Percentiles rank a stretch among this genome's conserved stretches.
Evolutionary conservation across 2,329 filamentous ascomycete species (phyloP).

Genomic region (Alternaria solani): DNA sequence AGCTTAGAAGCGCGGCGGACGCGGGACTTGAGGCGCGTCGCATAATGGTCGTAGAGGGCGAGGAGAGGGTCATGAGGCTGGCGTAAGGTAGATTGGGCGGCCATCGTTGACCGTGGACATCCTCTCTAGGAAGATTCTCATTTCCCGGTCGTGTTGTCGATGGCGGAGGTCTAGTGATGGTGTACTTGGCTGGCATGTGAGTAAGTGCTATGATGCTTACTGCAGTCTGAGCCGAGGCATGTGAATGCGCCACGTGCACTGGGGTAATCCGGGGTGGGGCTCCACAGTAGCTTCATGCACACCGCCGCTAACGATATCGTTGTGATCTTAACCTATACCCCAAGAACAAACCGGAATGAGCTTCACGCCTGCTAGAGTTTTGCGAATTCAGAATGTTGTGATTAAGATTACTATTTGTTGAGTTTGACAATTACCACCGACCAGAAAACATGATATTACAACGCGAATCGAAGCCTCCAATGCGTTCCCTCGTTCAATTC

Average conservation of each 20-base stretch:
- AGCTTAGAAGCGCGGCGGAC: constrained; percentile 72
- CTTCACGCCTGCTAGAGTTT: too few relatives aligned
- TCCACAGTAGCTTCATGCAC: background rate
- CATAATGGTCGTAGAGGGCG: constrained; percentile 59
- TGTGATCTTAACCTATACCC: background rate
- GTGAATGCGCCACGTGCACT: constrained; percentile 28
- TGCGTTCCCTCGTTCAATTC: background rate
- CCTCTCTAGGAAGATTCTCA: constrained; percentile 30
- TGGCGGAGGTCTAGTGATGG: constrained; percentile 13
- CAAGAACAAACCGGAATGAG: too few relatives aligned
- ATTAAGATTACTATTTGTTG: background rate
- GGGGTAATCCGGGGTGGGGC: constrained; percentile 26
- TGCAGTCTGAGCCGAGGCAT: constrained; percentile 35
- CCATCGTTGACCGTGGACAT: constrained; percentile 66
- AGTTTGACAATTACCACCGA: background rate
- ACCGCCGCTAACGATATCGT: background rate
- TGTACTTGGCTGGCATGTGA: constrained; percentile 28
- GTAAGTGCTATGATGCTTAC: constrained; percentile 22
- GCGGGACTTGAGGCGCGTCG: constrained; percentile 57
- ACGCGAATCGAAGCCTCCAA: background rate
- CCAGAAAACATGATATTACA: background rate
- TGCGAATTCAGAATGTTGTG: rapidly evolving
- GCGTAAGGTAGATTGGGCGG: constrained; percentile 82
- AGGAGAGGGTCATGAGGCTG: constrained; percentile 56
- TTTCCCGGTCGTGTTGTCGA: constrained; percentile 27